These are phyloP conservation scores for Cicer cuneatum DNA, from an alignment of 306 rosid species.

Conservation along the genomic window DNA sequence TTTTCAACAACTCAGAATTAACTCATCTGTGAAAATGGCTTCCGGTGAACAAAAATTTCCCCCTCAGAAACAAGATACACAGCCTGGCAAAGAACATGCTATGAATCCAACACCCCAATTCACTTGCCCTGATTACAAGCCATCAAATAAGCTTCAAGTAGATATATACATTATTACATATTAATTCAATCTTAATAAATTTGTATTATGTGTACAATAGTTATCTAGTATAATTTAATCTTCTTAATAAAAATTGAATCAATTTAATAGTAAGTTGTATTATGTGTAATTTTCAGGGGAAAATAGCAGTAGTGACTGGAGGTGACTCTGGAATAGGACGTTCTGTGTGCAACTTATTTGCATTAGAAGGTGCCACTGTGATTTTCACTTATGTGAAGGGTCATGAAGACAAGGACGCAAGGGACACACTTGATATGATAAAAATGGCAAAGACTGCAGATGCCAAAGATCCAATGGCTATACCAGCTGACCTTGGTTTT, in stretches of 20 bases:
- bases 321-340: conserved; percentile 91
- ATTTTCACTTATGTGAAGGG: conserved; percentile 77
- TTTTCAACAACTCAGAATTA: neutral
- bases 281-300: conserved; percentile 57
- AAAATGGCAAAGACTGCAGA: conserved; percentile 56
- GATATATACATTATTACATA: neutral
- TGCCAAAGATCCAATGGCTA: conserved; percentile 71
- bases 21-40: conserved; percentile 58
- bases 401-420: conserved; percentile 74
- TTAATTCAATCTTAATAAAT: neutral
- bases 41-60: conserved; percentile 56
- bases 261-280: conserved; percentile 14
- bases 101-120: conserved; percentile 85
- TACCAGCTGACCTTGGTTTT: conserved; percentile 72
- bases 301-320: conserved; percentile 74
- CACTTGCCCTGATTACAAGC: conserved; percentile 60
- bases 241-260: neutral
- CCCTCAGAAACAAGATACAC: conserved; percentile 64
- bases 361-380: conserved; percentile 82
- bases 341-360: conserved; percentile 67
- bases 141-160: conserved; percentile 79
- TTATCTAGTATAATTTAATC: neutral
- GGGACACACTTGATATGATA: conserved; percentile 61
- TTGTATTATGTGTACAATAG: neutral
- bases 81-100: conserved; percentile 77